These are phyloP conservation scores for Trichoderma brevicompactum DNA, from an alignment of 2,329 filamentous ascomycete species.

Conservation along the genomic window DNA sequence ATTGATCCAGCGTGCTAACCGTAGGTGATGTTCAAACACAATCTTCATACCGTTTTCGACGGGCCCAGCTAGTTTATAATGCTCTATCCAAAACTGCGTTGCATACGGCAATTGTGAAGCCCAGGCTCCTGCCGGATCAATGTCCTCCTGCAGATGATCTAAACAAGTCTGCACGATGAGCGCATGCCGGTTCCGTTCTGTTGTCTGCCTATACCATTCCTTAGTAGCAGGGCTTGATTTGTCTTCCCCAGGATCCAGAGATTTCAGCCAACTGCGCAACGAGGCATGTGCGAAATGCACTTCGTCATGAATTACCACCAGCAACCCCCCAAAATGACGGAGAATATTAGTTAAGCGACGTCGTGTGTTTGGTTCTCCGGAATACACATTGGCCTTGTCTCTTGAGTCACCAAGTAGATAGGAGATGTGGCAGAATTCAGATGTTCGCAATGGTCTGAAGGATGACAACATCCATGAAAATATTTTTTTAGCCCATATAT, in stretches of 20 bases:
- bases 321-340: background rate
- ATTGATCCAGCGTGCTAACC: background rate
- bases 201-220: background rate
- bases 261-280: background rate
- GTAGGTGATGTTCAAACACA: background rate
- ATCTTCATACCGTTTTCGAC: background rate
- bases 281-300: background rate
- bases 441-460: background rate
- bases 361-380: background rate
- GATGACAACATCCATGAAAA: background rate
- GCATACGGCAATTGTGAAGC: background rate
- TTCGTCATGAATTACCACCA: background rate
- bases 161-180: background rate
- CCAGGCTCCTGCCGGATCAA: background rate
- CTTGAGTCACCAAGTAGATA: background rate
- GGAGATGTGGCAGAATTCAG: background rate
- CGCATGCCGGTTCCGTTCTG: background rate
- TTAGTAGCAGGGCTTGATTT: too few species aligned
- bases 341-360: background rate
- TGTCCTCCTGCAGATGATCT: background rate
- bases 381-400: too few species aligned
- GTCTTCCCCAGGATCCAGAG: background rate
- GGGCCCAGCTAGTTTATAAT: background rate
- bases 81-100: constrained; percentile 2
- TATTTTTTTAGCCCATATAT: background rate